Percentiles rank a stretch among this genome's conserved stretches.
Evolutionary conservation across 768 basidiomycete species (phyloP).

Genomic region (Dictyophora rubrovolvata): DNA sequence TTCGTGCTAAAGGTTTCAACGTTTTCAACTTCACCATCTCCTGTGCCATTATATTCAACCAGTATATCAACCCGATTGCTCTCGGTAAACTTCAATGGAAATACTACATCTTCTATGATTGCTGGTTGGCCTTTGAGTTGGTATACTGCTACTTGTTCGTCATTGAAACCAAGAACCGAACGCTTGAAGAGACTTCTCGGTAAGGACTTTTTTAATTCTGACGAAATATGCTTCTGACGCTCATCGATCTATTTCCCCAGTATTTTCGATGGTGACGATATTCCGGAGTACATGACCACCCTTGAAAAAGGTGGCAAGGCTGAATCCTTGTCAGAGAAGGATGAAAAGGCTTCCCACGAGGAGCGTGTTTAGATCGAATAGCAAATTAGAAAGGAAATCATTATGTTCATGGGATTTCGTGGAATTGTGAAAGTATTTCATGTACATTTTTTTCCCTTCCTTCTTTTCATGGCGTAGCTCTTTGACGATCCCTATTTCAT

Average conservation of each 20-base stretch:
- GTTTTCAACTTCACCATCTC: constrained; percentile 75
- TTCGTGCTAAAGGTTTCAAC: constrained; percentile 82
- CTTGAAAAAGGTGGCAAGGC: neutral
- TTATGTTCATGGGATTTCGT: neutral
- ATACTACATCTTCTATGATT: constrained; percentile 55
- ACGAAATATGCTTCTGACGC: neutral
- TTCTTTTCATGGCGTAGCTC: neutral
- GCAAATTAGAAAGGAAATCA: neutral
- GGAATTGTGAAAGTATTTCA: neutral
- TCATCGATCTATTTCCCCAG: neutral
- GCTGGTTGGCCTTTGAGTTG: constrained; percentile 58
- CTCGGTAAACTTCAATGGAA: constrained; percentile 57
- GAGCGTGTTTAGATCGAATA: neutral
- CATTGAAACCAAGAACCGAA: constrained; percentile 44
- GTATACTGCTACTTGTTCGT: constrained; percentile 53
- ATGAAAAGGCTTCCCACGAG: neutral
- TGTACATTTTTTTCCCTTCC: neutral
- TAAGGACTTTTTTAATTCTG: constrained; percentile 1
- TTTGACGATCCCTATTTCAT: neutral
- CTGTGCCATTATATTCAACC: constrained; percentile 77
- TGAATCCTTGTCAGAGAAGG: neutral
- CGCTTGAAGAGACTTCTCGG: constrained; percentile 74
- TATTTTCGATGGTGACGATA: constrained; percentile 64
- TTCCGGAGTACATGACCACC: constrained; percentile 22
- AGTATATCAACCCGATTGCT: constrained; percentile 75